Base-by-base conservation (phyloP, 2,329 filamentous ascomycete genomes). In the Ophiostoma sp. region DNA sequence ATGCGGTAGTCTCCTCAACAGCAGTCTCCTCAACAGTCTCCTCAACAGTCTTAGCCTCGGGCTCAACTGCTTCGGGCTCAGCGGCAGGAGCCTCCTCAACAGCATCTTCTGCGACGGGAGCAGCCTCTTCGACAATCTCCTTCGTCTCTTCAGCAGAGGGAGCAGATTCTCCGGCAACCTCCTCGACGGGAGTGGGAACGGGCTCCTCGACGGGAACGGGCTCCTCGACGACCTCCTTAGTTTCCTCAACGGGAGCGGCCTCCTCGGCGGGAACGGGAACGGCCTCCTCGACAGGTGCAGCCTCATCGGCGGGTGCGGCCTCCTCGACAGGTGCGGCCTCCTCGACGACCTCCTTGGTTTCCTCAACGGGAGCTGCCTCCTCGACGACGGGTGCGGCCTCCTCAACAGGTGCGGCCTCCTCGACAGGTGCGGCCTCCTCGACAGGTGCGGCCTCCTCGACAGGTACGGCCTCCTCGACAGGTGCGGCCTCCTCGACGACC, bases 71-170 rank as follows among this genome's bases (percentile, higher is more conserved):
- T 2, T 7, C 23, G 2, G 67, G 3, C 67, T 75, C 69, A 4
- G 23, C 69, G 17, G 36, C 17, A 11, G 62, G 6, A 1, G n/a
- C 7, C n/a, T n/a, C 52, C 15, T 64, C 70, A 0, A 41, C 48
- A 52, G 60, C 54, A 11, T 31, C 7, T 52, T 75, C 73, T 23
- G 75, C 69, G 3, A 36, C 65, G 11, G 66, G 7, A 20, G 64
- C 7, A 11, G 33, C 5, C 33, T 35, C 60, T 4, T 66, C 70
- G 44, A 71, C 74, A 23, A 54, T 4, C 44, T n/a, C 15, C 48
- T 62, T 67, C 0, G 23, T 8, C 17, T 69, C 67, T 2, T 75
- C 69, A 3, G 27, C 69, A 13, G 65, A 3, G 3, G 64, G 1
- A 4, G 60, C 23, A 60, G 33, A 0, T 20, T 68, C 67, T 33